phyloP scores from a whole-genome alignment of 768 basidiomycete species.

The Leccinum subtestaceum region DNA sequence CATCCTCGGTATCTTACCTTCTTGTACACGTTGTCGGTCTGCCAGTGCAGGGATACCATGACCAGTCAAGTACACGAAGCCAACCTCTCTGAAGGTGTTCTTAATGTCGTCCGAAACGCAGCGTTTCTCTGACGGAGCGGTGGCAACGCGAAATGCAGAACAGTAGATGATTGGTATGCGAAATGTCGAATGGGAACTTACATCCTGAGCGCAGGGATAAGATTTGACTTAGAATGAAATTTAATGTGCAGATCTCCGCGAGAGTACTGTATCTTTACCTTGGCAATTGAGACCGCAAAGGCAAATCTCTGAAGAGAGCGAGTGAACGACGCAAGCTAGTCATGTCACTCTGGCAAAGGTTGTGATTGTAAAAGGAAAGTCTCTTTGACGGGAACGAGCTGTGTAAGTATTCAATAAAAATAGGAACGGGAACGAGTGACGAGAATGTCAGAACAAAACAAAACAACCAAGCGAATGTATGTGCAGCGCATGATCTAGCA shows the following conservation, averaged over 20 bases:
- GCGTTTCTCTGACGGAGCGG: slow-evolving; percentile 54
- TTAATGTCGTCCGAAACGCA: slow-evolving; percentile 65
- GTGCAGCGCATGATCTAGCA: too few relatives aligned
- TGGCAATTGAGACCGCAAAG: slow-evolving; percentile 1
- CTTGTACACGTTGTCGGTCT: slow-evolving; percentile 57
- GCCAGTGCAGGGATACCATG: slow-evolving; percentile 61
- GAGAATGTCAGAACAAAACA: too few relatives aligned
- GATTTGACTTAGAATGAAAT: not conserved
- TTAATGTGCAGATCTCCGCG: slow-evolving; percentile 21
- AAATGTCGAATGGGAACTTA: slow-evolving; percentile 42
- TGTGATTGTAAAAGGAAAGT: too few relatives aligned
- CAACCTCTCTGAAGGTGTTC: slow-evolving; percentile 73
- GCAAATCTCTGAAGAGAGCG: slow-evolving; percentile 3
- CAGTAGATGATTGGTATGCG: slow-evolving; percentile 80
- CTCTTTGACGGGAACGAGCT: too few relatives aligned
- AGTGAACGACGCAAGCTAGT: slow-evolving; percentile 14
- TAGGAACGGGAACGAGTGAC: too few relatives aligned
- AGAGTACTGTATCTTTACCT: slow-evolving; percentile 23
- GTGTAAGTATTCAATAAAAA: too few relatives aligned
- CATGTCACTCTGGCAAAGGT: slow-evolving; percentile 5
- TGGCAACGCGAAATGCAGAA: slow-evolving; percentile 56
- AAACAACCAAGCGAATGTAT: too few relatives aligned
- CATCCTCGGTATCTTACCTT: slow-evolving; percentile 46
- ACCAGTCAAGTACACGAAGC: slow-evolving; percentile 74
- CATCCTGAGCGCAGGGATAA: slow-evolving; percentile 28